phyloP scores from a whole-genome alignment of 257 asterid genomes.

The Solanum chiquidenum region DNA sequence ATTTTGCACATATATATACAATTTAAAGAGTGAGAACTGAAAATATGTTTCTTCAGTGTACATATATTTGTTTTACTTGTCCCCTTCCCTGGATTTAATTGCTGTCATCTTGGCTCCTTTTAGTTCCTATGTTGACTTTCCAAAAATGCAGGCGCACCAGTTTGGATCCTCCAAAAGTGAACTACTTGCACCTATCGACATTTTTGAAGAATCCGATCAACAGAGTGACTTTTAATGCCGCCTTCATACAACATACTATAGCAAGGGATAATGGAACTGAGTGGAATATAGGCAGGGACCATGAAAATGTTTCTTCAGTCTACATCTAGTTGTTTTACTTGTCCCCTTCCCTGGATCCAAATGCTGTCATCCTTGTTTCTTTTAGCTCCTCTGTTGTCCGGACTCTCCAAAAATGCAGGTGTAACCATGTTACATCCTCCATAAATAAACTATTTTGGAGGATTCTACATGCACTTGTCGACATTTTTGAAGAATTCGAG shows the following conservation, averaged over 20 bases:
- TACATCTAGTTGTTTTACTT: neutral
- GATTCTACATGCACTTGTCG: neutral
- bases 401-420: neutral
- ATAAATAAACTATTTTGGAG: neutral
- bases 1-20: neutral
- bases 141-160: neutral
- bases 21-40: neutral
- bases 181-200: neutral
- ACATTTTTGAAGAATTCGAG: neutral
- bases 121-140: neutral
- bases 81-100: neutral
- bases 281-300: neutral
- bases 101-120: neutral
- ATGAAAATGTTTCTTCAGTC: neutral
- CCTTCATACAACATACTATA: neutral
- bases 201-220: neutral
- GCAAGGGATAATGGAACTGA: neutral
- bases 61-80: neutral
- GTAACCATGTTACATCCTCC: neutral
- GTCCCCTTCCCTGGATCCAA: neutral
- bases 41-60: neutral
- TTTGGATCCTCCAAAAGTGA: neutral
- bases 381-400: neutral
- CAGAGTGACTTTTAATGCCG: neutral
- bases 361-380: neutral